Conservation (phyloP, 1,284 basidiomycete genomes). For the Leccinum fallax region DNA sequence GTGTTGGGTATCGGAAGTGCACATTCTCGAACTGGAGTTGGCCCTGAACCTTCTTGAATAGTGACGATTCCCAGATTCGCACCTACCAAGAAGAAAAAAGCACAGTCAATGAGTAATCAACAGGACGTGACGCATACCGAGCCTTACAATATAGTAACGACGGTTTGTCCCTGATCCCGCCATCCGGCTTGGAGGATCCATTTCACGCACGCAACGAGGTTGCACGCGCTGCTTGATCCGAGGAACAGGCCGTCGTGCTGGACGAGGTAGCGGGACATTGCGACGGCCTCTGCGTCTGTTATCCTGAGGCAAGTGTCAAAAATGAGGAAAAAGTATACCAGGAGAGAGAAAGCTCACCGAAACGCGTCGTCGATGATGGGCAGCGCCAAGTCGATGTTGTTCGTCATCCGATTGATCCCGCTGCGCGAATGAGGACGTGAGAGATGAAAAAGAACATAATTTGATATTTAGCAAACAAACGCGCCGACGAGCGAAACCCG, state of each 20-base stretch:
- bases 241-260: constrained; percentile 91
- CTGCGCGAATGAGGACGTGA: constrained; percentile 43
- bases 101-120: background rate
- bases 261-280: constrained; percentile 90
- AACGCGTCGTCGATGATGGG: constrained; percentile 87
- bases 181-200: constrained; percentile 73
- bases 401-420: constrained; percentile 86
- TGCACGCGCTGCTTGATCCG: constrained; percentile 96
- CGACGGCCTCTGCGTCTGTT: constrained; percentile 87
- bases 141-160: constrained; percentile 86
- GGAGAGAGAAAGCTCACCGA: constrained; percentile 48
- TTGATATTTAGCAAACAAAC: background rate
- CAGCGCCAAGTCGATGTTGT: constrained; percentile 83
- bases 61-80: constrained; percentile 84
- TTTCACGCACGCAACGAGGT: constrained; percentile 87
- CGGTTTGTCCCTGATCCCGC: constrained; percentile 54
- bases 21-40: too few relatives aligned
- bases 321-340: background rate
- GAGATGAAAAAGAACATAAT: background rate
- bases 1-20: too few relatives aligned
- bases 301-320: constrained; percentile 51
- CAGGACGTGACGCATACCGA: background rate
- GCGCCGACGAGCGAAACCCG: background rate
- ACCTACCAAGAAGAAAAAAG: constrained; percentile 45
- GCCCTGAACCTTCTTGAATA: constrained; percentile 57